Evolutionary conservation across 805 yeast species (phyloP).

Genomic region (Barnettozyma vustinii): DNA sequence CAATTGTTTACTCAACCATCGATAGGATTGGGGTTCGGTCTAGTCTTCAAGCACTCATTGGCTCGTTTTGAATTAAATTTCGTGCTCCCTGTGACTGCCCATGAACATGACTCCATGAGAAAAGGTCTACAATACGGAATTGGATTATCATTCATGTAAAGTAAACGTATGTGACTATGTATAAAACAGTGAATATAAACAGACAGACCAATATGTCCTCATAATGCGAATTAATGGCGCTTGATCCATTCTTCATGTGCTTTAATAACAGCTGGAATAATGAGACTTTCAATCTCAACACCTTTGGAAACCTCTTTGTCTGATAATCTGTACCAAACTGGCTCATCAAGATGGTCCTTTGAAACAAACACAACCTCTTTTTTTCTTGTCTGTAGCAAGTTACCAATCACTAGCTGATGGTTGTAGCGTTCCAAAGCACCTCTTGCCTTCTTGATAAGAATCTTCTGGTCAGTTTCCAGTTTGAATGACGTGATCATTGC

Average conservation of each 20-base stretch:
- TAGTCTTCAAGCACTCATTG: conserved; percentile 55
- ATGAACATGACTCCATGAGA: conserved; percentile 43
- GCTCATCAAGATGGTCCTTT: conserved; percentile 30
- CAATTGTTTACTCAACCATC: conserved; percentile 39
- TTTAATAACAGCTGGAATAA: conserved; percentile 70
- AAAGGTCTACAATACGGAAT: conserved; percentile 68
- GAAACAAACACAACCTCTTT: conserved; percentile 82
- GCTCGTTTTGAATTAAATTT: conserved; percentile 67
- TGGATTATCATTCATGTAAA: conserved; percentile 51
- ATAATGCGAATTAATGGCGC: background rate
- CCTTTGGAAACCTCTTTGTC: conserved; percentile 35
- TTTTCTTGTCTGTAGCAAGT: conserved; percentile 83
- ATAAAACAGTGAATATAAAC: background rate
- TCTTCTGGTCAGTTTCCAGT: conserved; percentile 75
- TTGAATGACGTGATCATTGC: conserved; percentile 95
- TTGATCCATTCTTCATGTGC: conserved; percentile 62
- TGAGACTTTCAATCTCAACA: conserved; percentile 69
- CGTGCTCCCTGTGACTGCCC: conserved; percentile 52
- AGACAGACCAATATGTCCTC: background rate
- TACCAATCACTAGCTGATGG: conserved; percentile 94
- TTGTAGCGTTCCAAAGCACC: conserved; percentile 79
- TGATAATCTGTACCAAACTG: conserved; percentile 46
- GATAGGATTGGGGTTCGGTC: conserved; percentile 51
- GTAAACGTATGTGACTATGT: background rate
- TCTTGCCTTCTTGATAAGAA: conserved; percentile 69